Evolutionary conservation across 768 basidiomycete genomes (phyloP).

Genomic region (Mycena epipterygia): DNA sequence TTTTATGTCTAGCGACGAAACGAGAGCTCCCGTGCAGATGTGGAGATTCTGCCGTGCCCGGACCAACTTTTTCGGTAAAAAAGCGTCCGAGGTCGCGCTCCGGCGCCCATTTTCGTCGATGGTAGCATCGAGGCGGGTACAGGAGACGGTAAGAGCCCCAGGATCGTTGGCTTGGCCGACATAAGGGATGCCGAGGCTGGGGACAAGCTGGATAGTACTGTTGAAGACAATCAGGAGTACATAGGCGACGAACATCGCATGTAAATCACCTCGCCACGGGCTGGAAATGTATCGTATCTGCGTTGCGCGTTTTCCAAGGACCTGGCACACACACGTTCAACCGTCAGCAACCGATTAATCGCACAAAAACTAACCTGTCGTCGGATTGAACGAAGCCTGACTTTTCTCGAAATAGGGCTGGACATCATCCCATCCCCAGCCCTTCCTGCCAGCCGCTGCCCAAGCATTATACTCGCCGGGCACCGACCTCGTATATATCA

Average conservation of each 20-base stretch:
- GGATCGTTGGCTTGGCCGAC: conserved; percentile 36
- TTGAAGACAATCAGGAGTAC: background rate
- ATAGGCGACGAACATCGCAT: too few relatives aligned
- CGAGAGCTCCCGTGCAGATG: conserved; percentile 32
- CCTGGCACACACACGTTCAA: conserved; percentile 19
- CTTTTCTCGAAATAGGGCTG: conserved; percentile 43
- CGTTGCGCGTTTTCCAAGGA: conserved; percentile 35
- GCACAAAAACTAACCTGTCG: conserved; percentile 15
- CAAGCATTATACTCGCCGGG: conserved; percentile 49
- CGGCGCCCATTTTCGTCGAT: conserved; percentile 31
- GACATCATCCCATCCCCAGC: conserved; percentile 47
- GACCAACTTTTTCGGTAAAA: conserved; percentile 29
- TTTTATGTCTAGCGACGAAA: background rate
- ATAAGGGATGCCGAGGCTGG: conserved; percentile 33
- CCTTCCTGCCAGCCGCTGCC: conserved; percentile 38
- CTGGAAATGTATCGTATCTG: conserved; percentile 21
- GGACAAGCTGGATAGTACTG: conserved; percentile 16
- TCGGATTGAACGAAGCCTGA: conserved; percentile 25
- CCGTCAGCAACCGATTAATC: background rate
- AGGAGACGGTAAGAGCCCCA: conserved; percentile 19
- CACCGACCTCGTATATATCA: conserved; percentile 44
- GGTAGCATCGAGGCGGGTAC: conserved; percentile 30
- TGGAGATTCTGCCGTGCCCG: conserved; percentile 19
- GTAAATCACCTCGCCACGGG: background rate
- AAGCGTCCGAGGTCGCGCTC: conserved; percentile 38